Base-by-base conservation (phyloP, 176 grass and related monocot genomes). In the Oryza australiensis region DNA sequence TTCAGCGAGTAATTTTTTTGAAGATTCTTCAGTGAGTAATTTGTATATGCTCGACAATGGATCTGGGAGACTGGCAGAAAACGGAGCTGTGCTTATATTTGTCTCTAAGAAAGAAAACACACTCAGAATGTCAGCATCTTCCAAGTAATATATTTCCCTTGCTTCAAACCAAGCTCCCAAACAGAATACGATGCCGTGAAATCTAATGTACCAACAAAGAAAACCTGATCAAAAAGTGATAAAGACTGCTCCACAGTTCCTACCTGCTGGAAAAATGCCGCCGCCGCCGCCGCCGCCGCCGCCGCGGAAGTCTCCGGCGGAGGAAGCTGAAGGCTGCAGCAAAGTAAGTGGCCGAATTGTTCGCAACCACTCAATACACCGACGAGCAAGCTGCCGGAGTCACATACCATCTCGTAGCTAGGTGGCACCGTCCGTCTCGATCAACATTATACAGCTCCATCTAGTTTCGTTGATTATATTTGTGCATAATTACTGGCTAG, bases 401-500 rank as follows among this genome's bases (percentile, higher is more conserved):
- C 5, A 0, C 5, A 35, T 35, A 35, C 34, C 34, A 35, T 35
- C 34, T 35, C 34, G 33, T 29, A 29, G 29, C 29, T 35, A 5
- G 34, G 34, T 35, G 34, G 4, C 32, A 32, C 32, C 32, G 32
- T 32, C 32, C 32, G 32, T 32, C 34, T 35, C 34, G 5, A 35
- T 35, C 0, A 7, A 35, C 34, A 7, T 7, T 7, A 7, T 35
- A 35, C 34, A 35, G 3, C 5, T 35, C 5, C 34, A 35, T 35
- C 7, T 5, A 35, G 0, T 35, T 35, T 7, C 5, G 7, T 43
- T 9, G 12, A 43, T 11, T 43, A 43, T 43, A 43, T 43, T 11
- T 41, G 9, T 41, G 4, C 32, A 32, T 35, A 7, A 35, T 5
- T 0, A 5, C 26, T 2, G 0, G 4, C 0, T 14, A 43, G 1